Conservation (phyloP, 225 moss, liverwort and hornwort species). For the Pseudoscleropodium purum region DNA sequence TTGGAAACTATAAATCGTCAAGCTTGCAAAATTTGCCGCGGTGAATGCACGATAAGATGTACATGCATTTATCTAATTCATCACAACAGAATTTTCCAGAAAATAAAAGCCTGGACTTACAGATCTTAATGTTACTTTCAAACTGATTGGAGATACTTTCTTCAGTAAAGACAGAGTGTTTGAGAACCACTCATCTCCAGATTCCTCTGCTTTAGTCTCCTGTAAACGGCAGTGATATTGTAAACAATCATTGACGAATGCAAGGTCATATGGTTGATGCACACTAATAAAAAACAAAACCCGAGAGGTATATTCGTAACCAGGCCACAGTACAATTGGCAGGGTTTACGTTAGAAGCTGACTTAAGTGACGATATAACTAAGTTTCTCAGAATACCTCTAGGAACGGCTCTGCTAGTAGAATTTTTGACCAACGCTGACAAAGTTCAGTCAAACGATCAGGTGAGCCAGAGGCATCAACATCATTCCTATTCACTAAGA, state of each 20-base stretch:
- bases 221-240: slow-evolving; percentile 3
- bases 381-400: neutral
- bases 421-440: neutral
- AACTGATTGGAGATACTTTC: slow-evolving; percentile 66
- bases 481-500: neutral
- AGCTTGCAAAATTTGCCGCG: neutral
- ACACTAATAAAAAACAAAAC: neutral
- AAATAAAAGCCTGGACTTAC: slow-evolving; percentile 25
- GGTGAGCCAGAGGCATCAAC: neutral
- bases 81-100: neutral
- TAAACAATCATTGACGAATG: neutral
- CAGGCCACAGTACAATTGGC: neutral
- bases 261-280: neutral
- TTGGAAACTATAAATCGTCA: neutral
- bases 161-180: slow-evolving; percentile 49
- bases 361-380: neutral
- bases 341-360: neutral
- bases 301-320: neutral
- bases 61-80: neutral
- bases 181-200: slow-evolving; percentile 75
- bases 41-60: neutral
- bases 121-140: slow-evolving; percentile 86
- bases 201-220: slow-evolving; percentile 45
- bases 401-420: neutral
- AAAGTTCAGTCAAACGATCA: neutral